Conservation (phyloP, 148 eudicot species). For the Amaranthus hypochondriacus region DNA sequence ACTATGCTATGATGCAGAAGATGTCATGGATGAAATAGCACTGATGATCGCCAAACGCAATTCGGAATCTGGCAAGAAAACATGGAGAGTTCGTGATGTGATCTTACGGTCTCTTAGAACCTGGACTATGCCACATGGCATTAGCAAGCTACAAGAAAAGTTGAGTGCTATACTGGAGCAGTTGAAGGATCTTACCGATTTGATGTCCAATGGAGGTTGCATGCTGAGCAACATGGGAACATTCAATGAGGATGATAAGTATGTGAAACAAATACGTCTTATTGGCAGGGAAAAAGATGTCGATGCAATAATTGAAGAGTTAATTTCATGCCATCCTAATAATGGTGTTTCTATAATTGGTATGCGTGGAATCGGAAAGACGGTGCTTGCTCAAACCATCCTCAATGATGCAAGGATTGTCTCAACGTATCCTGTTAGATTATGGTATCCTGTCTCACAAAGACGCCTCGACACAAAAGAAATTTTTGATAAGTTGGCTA, state of each 20-base stretch:
- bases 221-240: too few species aligned
- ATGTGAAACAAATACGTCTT: too few species aligned
- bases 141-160: not conserved
- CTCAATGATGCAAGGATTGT: not conserved
- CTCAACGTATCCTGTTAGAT: not conserved
- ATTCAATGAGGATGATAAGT: too few species aligned
- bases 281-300: conserved; percentile 4
- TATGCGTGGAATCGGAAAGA: conserved; percentile 24
- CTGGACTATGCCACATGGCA: not conserved
- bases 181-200: not conserved
- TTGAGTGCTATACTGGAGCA: not conserved
- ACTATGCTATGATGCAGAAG: conserved; percentile 13
- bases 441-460: not conserved
- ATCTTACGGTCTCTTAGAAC: too few species aligned
- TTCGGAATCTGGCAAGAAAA: not conserved
- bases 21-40: conserved; percentile 11
- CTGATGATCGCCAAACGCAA: not conserved
- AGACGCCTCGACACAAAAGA: not conserved
- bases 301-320: not conserved
- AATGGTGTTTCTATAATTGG: conserved; percentile 23
- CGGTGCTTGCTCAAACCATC: conserved; percentile 17
- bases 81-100: too few species aligned
- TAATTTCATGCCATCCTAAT: not conserved
- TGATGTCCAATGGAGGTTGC: too few species aligned
- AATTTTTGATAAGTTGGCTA: too few species aligned